Evolutionary conservation across 116 monocot genomes (phyloP).

Genomic region (Posidonia oceanica): DNA sequence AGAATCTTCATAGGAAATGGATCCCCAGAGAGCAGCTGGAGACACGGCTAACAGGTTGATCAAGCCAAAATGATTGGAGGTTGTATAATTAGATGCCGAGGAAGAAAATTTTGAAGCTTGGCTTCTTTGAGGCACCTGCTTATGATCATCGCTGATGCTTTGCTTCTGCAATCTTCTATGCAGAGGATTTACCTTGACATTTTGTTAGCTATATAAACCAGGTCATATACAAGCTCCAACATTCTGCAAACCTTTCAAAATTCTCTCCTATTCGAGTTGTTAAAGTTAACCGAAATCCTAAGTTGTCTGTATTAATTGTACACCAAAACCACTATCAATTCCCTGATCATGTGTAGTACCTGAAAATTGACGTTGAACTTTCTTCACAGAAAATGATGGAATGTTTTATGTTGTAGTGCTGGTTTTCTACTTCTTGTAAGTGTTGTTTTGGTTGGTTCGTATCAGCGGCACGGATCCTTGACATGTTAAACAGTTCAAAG

Average conservation of each 20-base stretch:
- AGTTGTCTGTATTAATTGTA: neutral
- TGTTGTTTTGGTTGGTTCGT: no score
- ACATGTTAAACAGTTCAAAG: no score
- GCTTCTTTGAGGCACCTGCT: neutral
- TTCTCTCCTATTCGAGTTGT: neutral
- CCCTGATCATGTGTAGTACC: neutral
- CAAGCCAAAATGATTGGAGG: no score
- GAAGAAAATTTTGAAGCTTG: neutral
- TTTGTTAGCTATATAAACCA: neutral
- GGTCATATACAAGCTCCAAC: neutral
- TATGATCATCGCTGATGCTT: neutral
- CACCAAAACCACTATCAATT: neutral
- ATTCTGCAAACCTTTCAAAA: neutral
- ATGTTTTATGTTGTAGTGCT: no score
- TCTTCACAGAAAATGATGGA: neutral
- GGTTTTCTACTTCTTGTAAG: no score
- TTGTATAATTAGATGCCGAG: neutral
- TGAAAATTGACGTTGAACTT: neutral
- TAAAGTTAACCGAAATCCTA: constrained; percentile 1
- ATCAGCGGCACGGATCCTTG: no score
- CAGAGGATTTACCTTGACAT: neutral
- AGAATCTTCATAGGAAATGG: constrained; percentile 3
- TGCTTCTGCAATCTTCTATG: neutral
- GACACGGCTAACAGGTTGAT: neutral
- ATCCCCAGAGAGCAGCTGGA: neutral